These are phyloP conservation scores for Cryphonectria naterciae DNA, from an alignment of 2,329 filamentous ascomycete genomes.

Conservation along the genomic window DNA sequence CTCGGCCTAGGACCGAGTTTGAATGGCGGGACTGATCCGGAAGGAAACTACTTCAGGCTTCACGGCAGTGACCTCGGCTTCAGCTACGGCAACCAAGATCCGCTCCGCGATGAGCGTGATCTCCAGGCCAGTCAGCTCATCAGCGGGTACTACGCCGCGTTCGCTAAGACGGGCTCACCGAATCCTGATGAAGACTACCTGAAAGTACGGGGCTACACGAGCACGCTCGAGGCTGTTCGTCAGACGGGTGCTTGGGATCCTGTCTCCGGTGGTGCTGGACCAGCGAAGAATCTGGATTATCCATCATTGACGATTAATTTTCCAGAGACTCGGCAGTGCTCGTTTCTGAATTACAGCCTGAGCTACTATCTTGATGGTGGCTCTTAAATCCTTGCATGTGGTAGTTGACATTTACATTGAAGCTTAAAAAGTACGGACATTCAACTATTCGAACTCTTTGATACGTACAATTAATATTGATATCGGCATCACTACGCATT, in stretches of 20 bases:
- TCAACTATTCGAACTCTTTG: too few relatives aligned
- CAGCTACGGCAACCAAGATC: conserved; percentile 24
- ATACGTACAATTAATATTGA: too few relatives aligned
- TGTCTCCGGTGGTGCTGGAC: conserved; percentile 12
- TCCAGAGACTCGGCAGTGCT: conserved; percentile 18
- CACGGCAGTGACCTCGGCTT: conserved; percentile 27
- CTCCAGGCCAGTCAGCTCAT: conserved; percentile 26
- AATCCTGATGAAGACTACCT: conserved; percentile 22
- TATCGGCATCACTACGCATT: too few relatives aligned
- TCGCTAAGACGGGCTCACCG: conserved; percentile 20
- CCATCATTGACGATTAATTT: conserved; percentile 20
- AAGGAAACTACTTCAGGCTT: conserved; percentile 24
- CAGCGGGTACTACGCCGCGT: conserved; percentile 26
- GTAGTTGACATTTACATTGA: not conserved
- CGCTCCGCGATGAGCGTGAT: conserved; percentile 19
- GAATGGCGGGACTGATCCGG: conserved; percentile 18
- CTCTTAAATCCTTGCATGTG: not conserved
- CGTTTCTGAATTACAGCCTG: conserved; percentile 23
- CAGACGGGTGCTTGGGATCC: conserved; percentile 23
- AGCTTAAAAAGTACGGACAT: not conserved
- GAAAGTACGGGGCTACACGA: conserved; percentile 14
- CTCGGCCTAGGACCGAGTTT: conserved; percentile 14
- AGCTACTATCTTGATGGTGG: conserved; percentile 24
- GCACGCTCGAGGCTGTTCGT: conserved; percentile 14
- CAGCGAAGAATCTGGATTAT: conserved; percentile 23